These are phyloP conservation scores for Malassezia sympodialis DNA, from an alignment of 1,284 basidiomycete genomes.

Conservation along the genomic window DNA sequence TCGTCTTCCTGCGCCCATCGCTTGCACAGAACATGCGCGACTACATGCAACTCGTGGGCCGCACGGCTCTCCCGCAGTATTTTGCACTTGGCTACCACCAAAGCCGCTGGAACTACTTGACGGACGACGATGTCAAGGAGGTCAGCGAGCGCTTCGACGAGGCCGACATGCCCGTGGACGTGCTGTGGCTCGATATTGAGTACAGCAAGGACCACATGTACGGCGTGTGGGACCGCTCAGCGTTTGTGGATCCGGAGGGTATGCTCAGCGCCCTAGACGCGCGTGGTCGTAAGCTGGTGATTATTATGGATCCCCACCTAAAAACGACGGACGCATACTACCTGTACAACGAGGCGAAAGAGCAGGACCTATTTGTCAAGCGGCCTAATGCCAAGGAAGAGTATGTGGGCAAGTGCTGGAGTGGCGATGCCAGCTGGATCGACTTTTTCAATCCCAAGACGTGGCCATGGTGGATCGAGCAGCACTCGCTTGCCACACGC, in stretches of 20 bases:
- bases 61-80: constrained; percentile 72
- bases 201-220: constrained; percentile 80
- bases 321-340: constrained; percentile 73
- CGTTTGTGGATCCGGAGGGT: constrained; percentile 82
- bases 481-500: constrained; percentile 25
- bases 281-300: constrained; percentile 85
- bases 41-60: constrained; percentile 74
- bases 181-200: constrained; percentile 98
- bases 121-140: constrained; percentile 74
- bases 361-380: constrained; percentile 72
- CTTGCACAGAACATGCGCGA: constrained; percentile 72
- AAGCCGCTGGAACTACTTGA: constrained; percentile 96
- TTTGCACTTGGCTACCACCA: constrained; percentile 94
- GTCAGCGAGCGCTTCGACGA: constrained; percentile 82
- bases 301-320: constrained; percentile 92
- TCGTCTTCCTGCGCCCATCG: constrained; percentile 81
- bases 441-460: constrained; percentile 87
- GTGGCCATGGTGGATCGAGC: constrained; percentile 73
- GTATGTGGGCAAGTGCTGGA: constrained; percentile 98
- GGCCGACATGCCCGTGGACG: constrained; percentile 77
- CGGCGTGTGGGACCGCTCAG: constrained; percentile 88
- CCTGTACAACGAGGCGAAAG: constrained; percentile 73
- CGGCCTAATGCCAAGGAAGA: constrained; percentile 63
- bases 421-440: constrained; percentile 85
- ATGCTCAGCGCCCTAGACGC: constrained; percentile 84